These are phyloP conservation scores for Phytophthora fragariaefolia DNA, from an alignment of 352 stramenopile genomes.

Conservation along the genomic window DNA sequence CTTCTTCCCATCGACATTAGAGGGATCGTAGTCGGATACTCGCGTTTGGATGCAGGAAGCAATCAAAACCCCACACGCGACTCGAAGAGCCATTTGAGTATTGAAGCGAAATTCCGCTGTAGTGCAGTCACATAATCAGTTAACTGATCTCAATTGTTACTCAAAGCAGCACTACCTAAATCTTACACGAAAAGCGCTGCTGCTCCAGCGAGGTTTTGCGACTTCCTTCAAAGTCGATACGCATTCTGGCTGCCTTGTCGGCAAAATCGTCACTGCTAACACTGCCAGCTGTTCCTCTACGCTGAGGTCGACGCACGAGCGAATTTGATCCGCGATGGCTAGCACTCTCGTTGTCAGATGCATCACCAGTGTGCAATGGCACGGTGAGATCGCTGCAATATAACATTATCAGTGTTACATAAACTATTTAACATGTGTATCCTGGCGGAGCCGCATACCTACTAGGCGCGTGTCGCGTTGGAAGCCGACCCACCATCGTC, in stretches of 20 bases:
- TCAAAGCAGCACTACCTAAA: not conserved
- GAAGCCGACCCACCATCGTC: conserved; percentile 26
- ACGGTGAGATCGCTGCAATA: conserved; percentile 35
- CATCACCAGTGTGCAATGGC: conserved; percentile 25
- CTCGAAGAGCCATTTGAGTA: conserved; percentile 44
- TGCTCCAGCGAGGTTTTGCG: conserved; percentile 29
- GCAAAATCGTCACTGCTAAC: conserved; percentile 41
- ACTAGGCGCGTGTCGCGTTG: conserved; percentile 14
- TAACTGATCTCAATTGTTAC: too few relatives aligned
- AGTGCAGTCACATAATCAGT: too few relatives aligned
- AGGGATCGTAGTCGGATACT: conserved; percentile 34
- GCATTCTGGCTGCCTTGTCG: conserved; percentile 37
- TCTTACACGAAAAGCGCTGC: conserved; percentile 39
- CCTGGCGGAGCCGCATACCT: conserved; percentile 5
- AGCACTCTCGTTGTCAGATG: conserved; percentile 25
- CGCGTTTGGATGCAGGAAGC: conserved; percentile 51
- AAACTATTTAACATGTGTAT: not conserved
- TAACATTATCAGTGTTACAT: conserved; percentile 5
- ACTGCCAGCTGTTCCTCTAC: conserved; percentile 31
- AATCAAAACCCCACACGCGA: conserved; percentile 47
- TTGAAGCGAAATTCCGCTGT: conserved; percentile 55
- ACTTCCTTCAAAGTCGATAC: conserved; percentile 34
- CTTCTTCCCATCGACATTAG: conserved; percentile 34
- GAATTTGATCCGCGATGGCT: conserved; percentile 33
- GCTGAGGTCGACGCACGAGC: conserved; percentile 30